These are phyloP conservation scores for Byssoonygena ceratinophila DNA, from an alignment of 2,329 filamentous ascomycete species.

Conservation along the genomic window DNA sequence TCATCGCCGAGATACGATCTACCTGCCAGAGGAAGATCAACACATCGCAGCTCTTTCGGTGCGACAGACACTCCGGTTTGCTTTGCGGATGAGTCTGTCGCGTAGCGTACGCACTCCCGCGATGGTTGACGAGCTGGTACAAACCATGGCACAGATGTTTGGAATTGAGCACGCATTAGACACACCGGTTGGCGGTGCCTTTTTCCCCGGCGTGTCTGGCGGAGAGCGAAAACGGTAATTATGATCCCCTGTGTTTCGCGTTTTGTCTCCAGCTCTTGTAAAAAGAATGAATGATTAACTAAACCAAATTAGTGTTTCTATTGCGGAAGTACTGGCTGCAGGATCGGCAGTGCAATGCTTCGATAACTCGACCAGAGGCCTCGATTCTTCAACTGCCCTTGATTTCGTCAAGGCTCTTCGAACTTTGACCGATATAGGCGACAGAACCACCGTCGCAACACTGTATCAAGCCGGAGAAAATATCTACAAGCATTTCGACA, in stretches of 20 bases:
- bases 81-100: constrained; percentile 72
- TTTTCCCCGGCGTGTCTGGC: constrained; percentile 68
- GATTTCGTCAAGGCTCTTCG: constrained; percentile 61
- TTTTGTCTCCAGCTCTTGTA: too few species aligned
- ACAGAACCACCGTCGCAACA: constrained; percentile 73
- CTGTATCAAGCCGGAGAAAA: constrained; percentile 78
- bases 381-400: constrained; percentile 58
- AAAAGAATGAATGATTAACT: too few species aligned
- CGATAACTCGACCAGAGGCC: constrained; percentile 62
- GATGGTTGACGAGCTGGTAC: too few species aligned
- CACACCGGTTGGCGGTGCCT: constrained; percentile 74
- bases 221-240: constrained; percentile 70
- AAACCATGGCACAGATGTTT: constrained; percentile 90
- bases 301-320: too few species aligned
- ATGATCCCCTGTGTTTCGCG: too few species aligned
- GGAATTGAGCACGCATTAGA: constrained; percentile 81
- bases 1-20: constrained; percentile 73
- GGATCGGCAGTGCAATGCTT: constrained; percentile 61
- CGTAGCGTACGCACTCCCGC: too few species aligned
- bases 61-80: constrained; percentile 75
- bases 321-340: constrained; percentile 72
- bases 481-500: constrained; percentile 70
- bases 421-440: constrained; percentile 72
- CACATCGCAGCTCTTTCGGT: constrained; percentile 80
- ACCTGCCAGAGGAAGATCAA: constrained; percentile 77